These are phyloP conservation scores for Rauvolfia tetraphylla DNA, from an alignment of 257 asterid species.

Conservation along the genomic window DNA sequence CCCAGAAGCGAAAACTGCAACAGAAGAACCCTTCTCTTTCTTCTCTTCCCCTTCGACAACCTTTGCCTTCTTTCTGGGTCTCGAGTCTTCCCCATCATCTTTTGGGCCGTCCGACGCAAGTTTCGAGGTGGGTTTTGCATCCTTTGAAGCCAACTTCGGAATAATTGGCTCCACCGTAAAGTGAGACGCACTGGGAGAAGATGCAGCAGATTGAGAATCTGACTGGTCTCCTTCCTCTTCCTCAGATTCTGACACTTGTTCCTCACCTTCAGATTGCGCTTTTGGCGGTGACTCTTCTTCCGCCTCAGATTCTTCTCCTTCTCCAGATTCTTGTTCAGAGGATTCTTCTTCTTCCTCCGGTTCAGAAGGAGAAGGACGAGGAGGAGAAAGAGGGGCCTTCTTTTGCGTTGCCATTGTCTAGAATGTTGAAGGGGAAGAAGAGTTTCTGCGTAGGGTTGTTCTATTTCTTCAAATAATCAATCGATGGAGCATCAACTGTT, in stretches of 20 bases:
- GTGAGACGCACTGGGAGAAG: slow-evolving; percentile 35
- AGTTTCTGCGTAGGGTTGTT: not conserved
- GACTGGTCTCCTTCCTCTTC: slow-evolving; percentile 20
- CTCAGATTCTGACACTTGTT: slow-evolving; percentile 8
- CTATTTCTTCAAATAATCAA: too few species aligned
- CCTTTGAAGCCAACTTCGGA: not conserved
- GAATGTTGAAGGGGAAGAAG: not conserved
- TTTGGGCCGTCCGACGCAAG: slow-evolving; percentile 8
- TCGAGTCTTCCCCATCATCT: not conserved
- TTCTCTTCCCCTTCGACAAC: slow-evolving; percentile 10
- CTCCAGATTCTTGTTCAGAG: slow-evolving; percentile 10
- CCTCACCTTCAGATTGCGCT: not conserved
- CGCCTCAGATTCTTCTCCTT: slow-evolving; percentile 8
- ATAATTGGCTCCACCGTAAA: slow-evolving; percentile 37
- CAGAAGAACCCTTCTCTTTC: slow-evolving; percentile 19
- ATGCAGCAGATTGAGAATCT: slow-evolving; percentile 13
- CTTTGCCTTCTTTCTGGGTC: slow-evolving; percentile 26
- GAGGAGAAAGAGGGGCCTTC: too few species aligned
- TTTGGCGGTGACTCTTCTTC: not conserved
- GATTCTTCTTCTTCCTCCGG: slow-evolving; percentile 19
- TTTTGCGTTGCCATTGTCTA: slow-evolving; percentile 23
- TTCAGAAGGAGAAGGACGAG: slow-evolving; percentile 23
- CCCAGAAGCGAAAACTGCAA: slow-evolving; percentile 11
- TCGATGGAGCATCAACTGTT: too few species aligned
- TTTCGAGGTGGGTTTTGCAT: slow-evolving; percentile 23